Evolutionary conservation across 208 protist genomes (phyloP).

Genomic region (Trypanosoma melophagium): DNA sequence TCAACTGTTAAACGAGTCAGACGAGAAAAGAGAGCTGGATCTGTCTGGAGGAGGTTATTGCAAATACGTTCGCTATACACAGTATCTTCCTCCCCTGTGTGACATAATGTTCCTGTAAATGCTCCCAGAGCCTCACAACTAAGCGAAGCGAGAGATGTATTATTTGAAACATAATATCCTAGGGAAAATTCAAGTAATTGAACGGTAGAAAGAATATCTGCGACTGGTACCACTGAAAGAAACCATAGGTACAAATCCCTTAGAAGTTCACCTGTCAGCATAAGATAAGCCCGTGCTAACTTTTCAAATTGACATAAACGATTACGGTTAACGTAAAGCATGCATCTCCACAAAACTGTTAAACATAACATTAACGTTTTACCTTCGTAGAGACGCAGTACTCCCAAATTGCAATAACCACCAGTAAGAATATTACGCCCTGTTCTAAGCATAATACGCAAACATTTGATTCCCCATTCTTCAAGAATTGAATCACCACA

Average conservation of each 20-base stretch:
- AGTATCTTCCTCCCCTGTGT: slow-evolving; percentile 4
- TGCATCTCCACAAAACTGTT: slow-evolving; percentile 34
- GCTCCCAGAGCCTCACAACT: slow-evolving; percentile 18
- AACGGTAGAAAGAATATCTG: slow-evolving; percentile 38
- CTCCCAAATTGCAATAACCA: slow-evolving; percentile 60
- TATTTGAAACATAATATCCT: slow-evolving; percentile 4
- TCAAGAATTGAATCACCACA: slow-evolving; percentile 16
- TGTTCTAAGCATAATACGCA: slow-evolving; percentile 37
- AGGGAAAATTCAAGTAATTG: slow-evolving; percentile 45
- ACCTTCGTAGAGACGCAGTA: slow-evolving; percentile 55
- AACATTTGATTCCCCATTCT: slow-evolving; percentile 59
- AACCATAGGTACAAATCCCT: slow-evolving; percentile 51
- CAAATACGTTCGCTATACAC: slow-evolving; percentile 4
- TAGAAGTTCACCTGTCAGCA: slow-evolving; percentile 38
- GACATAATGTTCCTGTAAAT: slow-evolving; percentile 19
- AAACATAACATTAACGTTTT: slow-evolving; percentile 35
- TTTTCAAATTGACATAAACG: slow-evolving; percentile 41
- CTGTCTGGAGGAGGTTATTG: slow-evolving; percentile 9
- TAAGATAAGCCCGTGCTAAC: slow-evolving; percentile 34
- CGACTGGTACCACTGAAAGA: slow-evolving; percentile 31
- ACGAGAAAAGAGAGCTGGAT: slow-evolving; percentile 19
- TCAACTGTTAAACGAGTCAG: slow-evolving; percentile 19
- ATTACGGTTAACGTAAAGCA: slow-evolving; percentile 24
- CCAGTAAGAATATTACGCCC: slow-evolving; percentile 48
- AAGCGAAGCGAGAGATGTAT: slow-evolving; percentile 7